These are phyloP conservation scores for Lentithecium fluviatile DNA, from an alignment of 495 filamentous ascomycete species.

Conservation along the genomic window DNA sequence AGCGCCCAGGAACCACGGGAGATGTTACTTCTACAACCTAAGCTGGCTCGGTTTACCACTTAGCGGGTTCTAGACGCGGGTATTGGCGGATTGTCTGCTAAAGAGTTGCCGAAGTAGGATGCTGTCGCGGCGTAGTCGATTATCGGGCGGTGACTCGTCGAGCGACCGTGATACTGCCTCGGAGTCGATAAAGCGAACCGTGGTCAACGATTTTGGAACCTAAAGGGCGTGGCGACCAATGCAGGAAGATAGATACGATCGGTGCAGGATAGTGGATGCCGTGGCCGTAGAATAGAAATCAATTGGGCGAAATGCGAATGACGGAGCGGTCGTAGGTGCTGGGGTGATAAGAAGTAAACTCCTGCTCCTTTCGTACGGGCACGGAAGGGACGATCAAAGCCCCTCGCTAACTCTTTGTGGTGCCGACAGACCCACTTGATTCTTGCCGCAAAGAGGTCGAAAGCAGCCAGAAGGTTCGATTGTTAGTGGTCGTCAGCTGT, in stretches of 20 bases:
- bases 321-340: not conserved
- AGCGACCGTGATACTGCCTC: too few species aligned
- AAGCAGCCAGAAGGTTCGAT: constrained; percentile 26
- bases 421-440: constrained; percentile 5
- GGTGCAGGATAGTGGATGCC: not conserved
- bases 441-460: constrained; percentile 8
- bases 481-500: not conserved
- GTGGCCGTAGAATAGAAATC: not conserved
- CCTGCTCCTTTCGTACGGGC: not conserved
- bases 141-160: too few species aligned
- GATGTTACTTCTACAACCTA: too few species aligned
- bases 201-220: too few species aligned
- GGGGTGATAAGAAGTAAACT: constrained; percentile 4
- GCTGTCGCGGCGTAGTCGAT: too few species aligned
- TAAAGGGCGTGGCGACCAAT: not conserved
- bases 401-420: not conserved
- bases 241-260: not conserved
- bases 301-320: not conserved
- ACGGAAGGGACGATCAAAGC: constrained; percentile 7
- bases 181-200: too few species aligned
- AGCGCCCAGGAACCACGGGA: too few species aligned
- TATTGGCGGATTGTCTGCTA: too few species aligned
- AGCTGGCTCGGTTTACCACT: too few species aligned
- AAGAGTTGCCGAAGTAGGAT: too few species aligned
- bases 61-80: too few species aligned